A percentile compares a stretch with the other conserved stretches of the same genome.
Conservation (phyloP, 202 grass and related monocot genomes). For the Digitaria exilis region DNA sequence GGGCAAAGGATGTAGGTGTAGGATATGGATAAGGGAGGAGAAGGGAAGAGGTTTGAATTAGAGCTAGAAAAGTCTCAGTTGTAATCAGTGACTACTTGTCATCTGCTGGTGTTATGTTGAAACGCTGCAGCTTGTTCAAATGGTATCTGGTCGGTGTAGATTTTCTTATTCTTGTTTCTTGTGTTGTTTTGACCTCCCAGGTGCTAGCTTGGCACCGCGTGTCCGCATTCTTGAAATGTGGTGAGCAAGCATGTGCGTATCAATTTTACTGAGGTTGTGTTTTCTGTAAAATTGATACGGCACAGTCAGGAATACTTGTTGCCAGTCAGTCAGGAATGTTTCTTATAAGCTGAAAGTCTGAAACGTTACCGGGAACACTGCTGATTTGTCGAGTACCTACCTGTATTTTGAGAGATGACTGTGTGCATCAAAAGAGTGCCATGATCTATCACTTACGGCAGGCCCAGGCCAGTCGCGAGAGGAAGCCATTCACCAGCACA, state of each 20-base stretch:
- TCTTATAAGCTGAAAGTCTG: neutral
- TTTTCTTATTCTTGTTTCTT: neutral
- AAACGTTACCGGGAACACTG: neutral
- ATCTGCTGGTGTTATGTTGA: slow-evolving; percentile 26
- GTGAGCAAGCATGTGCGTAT: neutral
- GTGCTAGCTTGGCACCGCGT: neutral
- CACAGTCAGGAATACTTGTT: neutral
- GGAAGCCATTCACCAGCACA: too few species aligned
- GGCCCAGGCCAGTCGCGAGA: neutral
- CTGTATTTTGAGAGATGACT: neutral
- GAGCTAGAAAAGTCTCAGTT: slow-evolving; percentile 36
- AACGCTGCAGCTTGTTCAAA: slow-evolving; percentile 28
- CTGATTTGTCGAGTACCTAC: neutral
- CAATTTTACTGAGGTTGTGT: neutral
- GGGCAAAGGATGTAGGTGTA: slow-evolving; percentile 51
- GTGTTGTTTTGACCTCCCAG: neutral
- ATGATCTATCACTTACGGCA: too few species aligned
- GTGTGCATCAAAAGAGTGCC: neutral
- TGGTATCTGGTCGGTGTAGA: neutral
- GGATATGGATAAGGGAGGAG: slow-evolving; percentile 27
- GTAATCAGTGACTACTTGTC: slow-evolving; percentile 46
- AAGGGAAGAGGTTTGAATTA: slow-evolving; percentile 39
- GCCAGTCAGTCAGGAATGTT: slow-evolving; percentile 15
- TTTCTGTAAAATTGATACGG: neutral
- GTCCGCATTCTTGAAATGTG: neutral